Percentiles rank a stretch among this genome's conserved stretches.
phyloP scores from a whole-genome alignment of 768 basidiomycete species.

The Boletus speciosus region DNA sequence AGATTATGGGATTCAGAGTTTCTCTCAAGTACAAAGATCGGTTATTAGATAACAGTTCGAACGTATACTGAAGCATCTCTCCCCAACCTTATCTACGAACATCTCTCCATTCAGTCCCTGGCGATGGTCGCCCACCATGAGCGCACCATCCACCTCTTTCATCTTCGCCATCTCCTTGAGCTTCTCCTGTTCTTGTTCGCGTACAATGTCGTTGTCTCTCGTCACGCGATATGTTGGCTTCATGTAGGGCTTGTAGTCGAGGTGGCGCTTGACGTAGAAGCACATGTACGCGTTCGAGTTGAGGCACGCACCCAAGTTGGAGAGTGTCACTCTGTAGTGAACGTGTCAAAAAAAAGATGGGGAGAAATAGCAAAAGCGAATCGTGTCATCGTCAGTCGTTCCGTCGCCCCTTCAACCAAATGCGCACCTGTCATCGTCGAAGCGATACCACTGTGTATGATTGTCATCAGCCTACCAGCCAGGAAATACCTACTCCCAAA shows the following conservation, averaged over 20 bases:
- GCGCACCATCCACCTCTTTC: constrained; percentile 63
- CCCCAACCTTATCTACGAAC: neutral
- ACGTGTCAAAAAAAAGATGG: neutral
- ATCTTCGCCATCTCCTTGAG: constrained; percentile 52
- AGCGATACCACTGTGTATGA: constrained; percentile 75
- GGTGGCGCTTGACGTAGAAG: constrained; percentile 87
- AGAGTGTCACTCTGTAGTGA: constrained; percentile 58
- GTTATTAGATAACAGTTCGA: constrained; percentile 11
- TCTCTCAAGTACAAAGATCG: neutral
- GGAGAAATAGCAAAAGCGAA: neutral
- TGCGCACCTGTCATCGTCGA: constrained; percentile 88
- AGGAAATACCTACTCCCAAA: neutral
- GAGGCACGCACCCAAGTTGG: constrained; percentile 65
- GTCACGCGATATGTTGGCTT: constrained; percentile 65
- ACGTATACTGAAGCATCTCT: constrained; percentile 5
- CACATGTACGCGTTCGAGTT: constrained; percentile 87
- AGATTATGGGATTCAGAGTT: constrained; percentile 47
- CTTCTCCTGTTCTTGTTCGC: constrained; percentile 54
- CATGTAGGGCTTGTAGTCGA: constrained; percentile 75
- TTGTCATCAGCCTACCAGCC: neutral
- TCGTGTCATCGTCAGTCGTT: neutral
- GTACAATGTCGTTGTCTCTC: constrained; percentile 62
- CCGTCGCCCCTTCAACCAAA: neutral
- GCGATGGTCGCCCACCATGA: constrained; percentile 44
- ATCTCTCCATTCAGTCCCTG: constrained; percentile 12